Evolutionary conservation across 2,329 filamentous ascomycete species (phyloP).

Genomic region (Fusarium begoniae): DNA sequence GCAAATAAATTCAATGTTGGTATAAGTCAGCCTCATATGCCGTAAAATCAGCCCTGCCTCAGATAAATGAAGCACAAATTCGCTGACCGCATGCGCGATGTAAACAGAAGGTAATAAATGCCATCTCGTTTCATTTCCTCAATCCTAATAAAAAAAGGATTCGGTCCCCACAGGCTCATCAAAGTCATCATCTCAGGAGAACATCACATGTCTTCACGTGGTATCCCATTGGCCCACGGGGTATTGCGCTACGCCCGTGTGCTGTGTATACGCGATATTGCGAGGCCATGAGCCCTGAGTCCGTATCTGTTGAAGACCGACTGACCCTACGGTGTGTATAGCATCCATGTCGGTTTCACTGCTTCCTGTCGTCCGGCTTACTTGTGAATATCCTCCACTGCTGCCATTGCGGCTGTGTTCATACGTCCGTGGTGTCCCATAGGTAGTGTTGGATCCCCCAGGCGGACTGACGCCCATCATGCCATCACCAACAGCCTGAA

Average conservation of each 20-base stretch:
- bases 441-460: slow-evolving; percentile 42
- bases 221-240: slow-evolving; percentile 31
- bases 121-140: slow-evolving; percentile 14
- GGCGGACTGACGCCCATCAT: slow-evolving; percentile 3
- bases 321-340: slow-evolving; percentile 35
- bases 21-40: slow-evolving; percentile 5
- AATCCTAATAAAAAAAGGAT: slow-evolving; percentile 10
- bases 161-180: slow-evolving; percentile 4
- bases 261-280: slow-evolving; percentile 32
- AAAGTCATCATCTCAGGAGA: background rate
- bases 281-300: slow-evolving; percentile 35
- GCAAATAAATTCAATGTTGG: slow-evolving; percentile 9
- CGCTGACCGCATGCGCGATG: slow-evolving; percentile 11
- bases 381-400: slow-evolving; percentile 49
- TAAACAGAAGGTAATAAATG: slow-evolving; percentile 4
- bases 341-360: slow-evolving; percentile 41
- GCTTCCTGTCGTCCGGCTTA: slow-evolving; percentile 46
- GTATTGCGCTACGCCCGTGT: slow-evolving; percentile 27
- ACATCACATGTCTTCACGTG: slow-evolving; percentile 4
- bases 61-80: slow-evolving; percentile 26
- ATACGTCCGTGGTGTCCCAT: slow-evolving; percentile 43
- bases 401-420: slow-evolving; percentile 47
- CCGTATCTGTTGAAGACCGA: slow-evolving; percentile 33
- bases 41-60: slow-evolving; percentile 18
- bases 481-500: slow-evolving; percentile 22